Base-by-base conservation (phyloP, 139 green algal genomes). In the Chlorella sp. region DNA sequence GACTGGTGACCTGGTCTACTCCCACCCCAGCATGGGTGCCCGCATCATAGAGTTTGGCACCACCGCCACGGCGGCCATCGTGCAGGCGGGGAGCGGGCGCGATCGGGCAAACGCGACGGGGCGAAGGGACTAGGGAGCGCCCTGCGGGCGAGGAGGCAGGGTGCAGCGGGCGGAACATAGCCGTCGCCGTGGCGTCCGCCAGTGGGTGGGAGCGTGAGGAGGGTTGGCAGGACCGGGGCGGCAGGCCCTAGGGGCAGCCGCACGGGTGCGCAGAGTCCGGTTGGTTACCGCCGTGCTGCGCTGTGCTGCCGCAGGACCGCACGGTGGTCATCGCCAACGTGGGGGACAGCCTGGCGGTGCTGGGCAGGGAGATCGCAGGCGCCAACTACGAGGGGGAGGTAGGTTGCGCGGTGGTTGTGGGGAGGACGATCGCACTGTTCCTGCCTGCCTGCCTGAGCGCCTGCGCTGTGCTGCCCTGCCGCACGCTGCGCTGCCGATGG, bases 1-100 rank as follows among this genome's bases (percentile, higher is more conserved):
- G 35, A 46, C 21, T 48, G 50, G 48, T 33, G 68, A 62, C 42
- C 36, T 67, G 73, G 40, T 17, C 23, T 79, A 79, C 73, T 41
- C 51, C n/a, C 35, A 36, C 17, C 33, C 36, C 29, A 19, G 48
- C 21, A 29, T 40, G 1, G 60, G 46, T 1, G 36, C 53, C 11
- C 53, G 77, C 21, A 59, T 85, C 8, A 67, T 94, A 33, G 89
- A 94, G 78, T 93, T 85, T 61, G 89, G 89, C 51, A 87, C 79
- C 41, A 92, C 88, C 5, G 87, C 81, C 74, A 93, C 87, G 1
- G 64, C 80, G 35, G 89, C 81, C 12, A 48, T 92, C 23, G 60
- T 92, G 40, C 87, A 94, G 70, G 85, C 33, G 40, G 1, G 70
- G 33, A 8, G 25, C 58, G 27, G 29, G 23, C 9, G 53, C 53